These are phyloP conservation scores for Hypoxylon sp. DNA, from an alignment of 2,329 filamentous ascomycete species.

Conservation along the genomic window DNA sequence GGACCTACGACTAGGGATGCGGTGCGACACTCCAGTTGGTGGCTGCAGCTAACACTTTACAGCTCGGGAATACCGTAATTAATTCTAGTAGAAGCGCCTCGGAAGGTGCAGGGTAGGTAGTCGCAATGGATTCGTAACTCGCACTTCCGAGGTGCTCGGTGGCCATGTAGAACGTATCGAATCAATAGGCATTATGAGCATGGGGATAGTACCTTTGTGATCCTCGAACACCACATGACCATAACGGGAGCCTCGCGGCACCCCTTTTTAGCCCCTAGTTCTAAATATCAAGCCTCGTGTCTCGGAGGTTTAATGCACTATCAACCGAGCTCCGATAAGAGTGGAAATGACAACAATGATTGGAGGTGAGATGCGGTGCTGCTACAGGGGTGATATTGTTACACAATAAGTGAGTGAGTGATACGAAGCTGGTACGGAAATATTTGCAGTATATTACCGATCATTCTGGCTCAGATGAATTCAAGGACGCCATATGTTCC, in stretches of 20 bases:
- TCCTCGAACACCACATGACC: not conserved
- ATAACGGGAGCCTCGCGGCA: not conserved
- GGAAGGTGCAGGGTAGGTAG: not conserved
- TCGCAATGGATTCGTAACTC: not conserved
- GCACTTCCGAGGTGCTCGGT: no score
- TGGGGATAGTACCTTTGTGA: not conserved
- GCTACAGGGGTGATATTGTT: not conserved
- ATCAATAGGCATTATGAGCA: not conserved
- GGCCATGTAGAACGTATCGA: not conserved
- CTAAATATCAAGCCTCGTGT: conserved; percentile 10
- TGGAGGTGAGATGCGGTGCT: not conserved
- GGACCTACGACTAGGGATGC: not conserved
- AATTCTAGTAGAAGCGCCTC: not conserved
- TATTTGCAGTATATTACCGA: not conserved
- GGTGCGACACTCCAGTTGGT: conserved; percentile 8
- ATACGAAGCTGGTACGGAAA: not conserved
- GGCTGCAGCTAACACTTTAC: conserved; percentile 2
- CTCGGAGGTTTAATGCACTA: not conserved
- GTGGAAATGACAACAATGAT: not conserved
- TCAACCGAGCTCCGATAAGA: not conserved
- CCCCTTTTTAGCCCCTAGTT: not conserved
- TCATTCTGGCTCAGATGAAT: not conserved
- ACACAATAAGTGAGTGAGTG: not conserved
- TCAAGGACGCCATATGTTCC: not conserved
- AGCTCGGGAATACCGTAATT: not conserved